These are phyloP conservation scores for Fusarium oxysporum DNA, from an alignment of 2,329 filamentous ascomycete species.

Conservation along the genomic window DNA sequence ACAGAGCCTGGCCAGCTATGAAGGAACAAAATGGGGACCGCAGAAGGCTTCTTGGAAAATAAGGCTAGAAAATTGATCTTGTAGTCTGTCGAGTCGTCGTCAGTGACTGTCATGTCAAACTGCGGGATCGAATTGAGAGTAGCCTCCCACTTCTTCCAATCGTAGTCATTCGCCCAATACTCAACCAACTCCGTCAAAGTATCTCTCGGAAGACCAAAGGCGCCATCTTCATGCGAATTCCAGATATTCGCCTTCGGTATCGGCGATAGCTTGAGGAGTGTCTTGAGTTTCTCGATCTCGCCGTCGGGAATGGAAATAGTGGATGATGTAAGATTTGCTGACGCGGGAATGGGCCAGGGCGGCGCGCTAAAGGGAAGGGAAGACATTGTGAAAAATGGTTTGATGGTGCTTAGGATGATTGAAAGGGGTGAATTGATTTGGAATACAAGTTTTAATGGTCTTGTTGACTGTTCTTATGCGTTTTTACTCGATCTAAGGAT, in stretches of 20 bases:
- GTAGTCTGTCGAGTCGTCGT: slow-evolving; percentile 14
- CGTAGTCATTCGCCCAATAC: slow-evolving; percentile 6
- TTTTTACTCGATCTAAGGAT: fast-evolving
- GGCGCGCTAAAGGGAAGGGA: not conserved
- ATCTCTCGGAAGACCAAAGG: not conserved
- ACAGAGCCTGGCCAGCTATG: slow-evolving; percentile 36
- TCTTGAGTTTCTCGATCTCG: slow-evolving; percentile 9
- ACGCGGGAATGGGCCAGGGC: not conserved
- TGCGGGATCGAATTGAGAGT: slow-evolving; percentile 27
- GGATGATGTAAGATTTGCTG: slow-evolving; percentile 21
- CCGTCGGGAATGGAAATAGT: slow-evolving; percentile 1
- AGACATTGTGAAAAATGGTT: not conserved
- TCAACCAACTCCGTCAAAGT: not conserved
- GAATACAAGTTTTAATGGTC: not conserved
- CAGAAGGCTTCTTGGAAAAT: slow-evolving; percentile 6
- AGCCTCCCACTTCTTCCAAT: slow-evolving; percentile 33
- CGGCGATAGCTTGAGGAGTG: slow-evolving; percentile 6
- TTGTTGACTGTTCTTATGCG: not conserved
- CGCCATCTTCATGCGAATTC: not conserved
- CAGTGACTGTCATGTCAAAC: slow-evolving; percentile 18
- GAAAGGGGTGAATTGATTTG: not conserved
- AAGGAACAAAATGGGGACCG: slow-evolving; percentile 12
- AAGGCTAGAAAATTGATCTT: slow-evolving; percentile 24
- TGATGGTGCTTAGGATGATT: not conserved
- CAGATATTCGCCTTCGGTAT: not conserved